Evolutionary conservation across 306 rosid species (phyloP).

Genomic region (Quercus alba): DNA sequence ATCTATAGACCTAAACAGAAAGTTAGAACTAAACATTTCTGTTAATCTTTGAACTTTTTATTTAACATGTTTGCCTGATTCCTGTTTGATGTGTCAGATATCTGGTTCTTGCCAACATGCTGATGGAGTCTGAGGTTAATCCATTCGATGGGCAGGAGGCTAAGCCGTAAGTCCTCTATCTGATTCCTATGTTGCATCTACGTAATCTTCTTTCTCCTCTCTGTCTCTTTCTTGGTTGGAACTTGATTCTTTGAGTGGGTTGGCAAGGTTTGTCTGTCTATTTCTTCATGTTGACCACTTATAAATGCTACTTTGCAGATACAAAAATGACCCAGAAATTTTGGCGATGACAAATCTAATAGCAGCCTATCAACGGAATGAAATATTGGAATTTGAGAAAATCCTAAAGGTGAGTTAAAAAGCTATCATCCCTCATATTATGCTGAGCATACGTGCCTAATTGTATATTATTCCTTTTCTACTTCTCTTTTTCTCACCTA

Average conservation of each 20-base stretch:
- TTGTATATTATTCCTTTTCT: not conserved
- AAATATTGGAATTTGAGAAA: slow-evolving; percentile 95
- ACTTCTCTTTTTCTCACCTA: slow-evolving; percentile 16
- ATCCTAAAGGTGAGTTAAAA: slow-evolving; percentile 65
- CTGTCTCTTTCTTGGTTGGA: slow-evolving; percentile 2
- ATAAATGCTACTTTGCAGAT: slow-evolving; percentile 46
- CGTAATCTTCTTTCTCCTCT: slow-evolving; percentile 29
- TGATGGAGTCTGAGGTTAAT: slow-evolving; percentile 68
- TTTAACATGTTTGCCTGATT: not conserved
- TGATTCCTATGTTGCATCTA: not conserved
- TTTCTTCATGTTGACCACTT: not conserved
- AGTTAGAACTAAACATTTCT: slow-evolving; percentile 4
- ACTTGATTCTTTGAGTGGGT: not conserved
- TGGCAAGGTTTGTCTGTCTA: not conserved
- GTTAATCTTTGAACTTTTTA: not conserved
- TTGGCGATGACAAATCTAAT: slow-evolving; percentile 98
- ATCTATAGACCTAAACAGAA: not conserved
- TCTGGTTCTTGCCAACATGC: slow-evolving; percentile 50
- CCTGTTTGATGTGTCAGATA: slow-evolving; percentile 48
- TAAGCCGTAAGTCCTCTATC: slow-evolving; percentile 51
- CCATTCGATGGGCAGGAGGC: slow-evolving; percentile 70
- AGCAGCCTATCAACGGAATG: slow-evolving; percentile 96
- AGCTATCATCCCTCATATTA: slow-evolving; percentile 2
- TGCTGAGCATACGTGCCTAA: slow-evolving; percentile 2
- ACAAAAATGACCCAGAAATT: slow-evolving; percentile 97